Base-by-base conservation (phyloP, 2,329 filamentous ascomycete genomes). In the Neofusicoccum sp. region DNA sequence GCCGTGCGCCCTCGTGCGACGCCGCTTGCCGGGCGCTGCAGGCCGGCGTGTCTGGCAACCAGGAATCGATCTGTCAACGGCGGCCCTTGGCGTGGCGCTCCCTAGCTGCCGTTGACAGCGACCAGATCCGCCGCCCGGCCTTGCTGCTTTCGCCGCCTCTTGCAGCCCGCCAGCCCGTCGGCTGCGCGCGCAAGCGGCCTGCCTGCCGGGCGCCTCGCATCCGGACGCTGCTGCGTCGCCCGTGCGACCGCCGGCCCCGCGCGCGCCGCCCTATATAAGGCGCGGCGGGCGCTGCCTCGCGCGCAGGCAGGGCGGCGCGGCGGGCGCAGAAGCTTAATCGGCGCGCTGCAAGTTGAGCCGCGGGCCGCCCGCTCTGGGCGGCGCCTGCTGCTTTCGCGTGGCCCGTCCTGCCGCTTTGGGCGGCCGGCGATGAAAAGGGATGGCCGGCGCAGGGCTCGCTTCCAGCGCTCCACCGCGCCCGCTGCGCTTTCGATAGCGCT, bases 61-160 rank as follows among this genome's bases (percentile, higher is more conserved):
- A 59, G 61, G 61, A 63, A 63, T 58, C 61, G 45, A 63, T 63
- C 61, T 63, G 61, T 59, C 61, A 63, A 63, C 61, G 61, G 52
- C 49, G 49, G 41, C 34, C 34, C 56, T 58, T 50, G 48, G 48
- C 48, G 48, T 50, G 48, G 48, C 48, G 48, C 48, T 44, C 61
- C 52, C 44, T 63, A 59, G 61, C 61, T 63, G 52, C 61, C 52
- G 61, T 63, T 63, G 61, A 63, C 50, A 43, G 60, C 52, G 52
- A 39, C 37, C 52, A 56, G 52, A 56, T 56, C 52, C 44, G 52
- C 52, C 52, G 37, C 52, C 31, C 44, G 34, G 41, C 47, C 28
- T 50, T 31, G 47, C 58, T 61, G 58, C 44, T 61, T 48, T 61
- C 43, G 58, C 45, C 47, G 59, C 59, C 59, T n/a, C 59, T 36